These are phyloP conservation scores for Ammopiptanthus mongolicus DNA, from an alignment of 306 rosid genomes.

Conservation along the genomic window DNA sequence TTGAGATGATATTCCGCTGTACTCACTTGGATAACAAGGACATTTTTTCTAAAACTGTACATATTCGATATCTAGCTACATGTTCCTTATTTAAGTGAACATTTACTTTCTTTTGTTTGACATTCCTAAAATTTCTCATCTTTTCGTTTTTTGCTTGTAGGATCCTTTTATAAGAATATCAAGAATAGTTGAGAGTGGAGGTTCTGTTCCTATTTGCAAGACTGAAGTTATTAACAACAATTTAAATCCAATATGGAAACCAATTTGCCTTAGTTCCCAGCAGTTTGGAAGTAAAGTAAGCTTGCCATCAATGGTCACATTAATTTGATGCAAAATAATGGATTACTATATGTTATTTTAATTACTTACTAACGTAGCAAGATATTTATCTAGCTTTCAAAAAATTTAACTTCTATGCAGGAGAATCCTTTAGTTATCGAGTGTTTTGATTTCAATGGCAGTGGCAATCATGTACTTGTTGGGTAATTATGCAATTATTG, in stretches of 20 bases:
- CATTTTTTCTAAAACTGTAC: constrained; percentile 69
- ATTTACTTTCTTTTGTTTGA: background rate
- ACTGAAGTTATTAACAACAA: constrained; percentile 72
- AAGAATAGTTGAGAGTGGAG: constrained; percentile 72
- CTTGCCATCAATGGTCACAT: background rate
- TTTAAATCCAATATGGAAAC: constrained; percentile 81
- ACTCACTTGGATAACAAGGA: constrained; percentile 74
- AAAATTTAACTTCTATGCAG: constrained; percentile 30
- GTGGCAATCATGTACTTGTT: constrained; percentile 66
- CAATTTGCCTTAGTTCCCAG: constrained; percentile 48
- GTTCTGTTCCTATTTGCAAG: constrained; percentile 77
- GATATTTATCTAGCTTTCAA: background rate
- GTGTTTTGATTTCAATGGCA: constrained; percentile 86
- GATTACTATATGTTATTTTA: background rate
- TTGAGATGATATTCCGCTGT: constrained; percentile 66
- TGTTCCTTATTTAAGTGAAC: background rate
- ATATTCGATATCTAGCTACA: background rate
- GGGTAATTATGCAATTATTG: constrained; percentile 48
- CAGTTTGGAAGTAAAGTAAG: constrained; percentile 81
- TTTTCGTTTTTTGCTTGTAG: constrained; percentile 31
- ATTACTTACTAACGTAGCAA: background rate
- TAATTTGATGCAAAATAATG: background rate
- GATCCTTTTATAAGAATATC: constrained; percentile 84
- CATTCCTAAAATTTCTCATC: background rate
- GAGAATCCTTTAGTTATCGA: constrained; percentile 74